phyloP scores from a whole-genome alignment of 176 grass and related monocot species.

The Melocanna baccifera region DNA sequence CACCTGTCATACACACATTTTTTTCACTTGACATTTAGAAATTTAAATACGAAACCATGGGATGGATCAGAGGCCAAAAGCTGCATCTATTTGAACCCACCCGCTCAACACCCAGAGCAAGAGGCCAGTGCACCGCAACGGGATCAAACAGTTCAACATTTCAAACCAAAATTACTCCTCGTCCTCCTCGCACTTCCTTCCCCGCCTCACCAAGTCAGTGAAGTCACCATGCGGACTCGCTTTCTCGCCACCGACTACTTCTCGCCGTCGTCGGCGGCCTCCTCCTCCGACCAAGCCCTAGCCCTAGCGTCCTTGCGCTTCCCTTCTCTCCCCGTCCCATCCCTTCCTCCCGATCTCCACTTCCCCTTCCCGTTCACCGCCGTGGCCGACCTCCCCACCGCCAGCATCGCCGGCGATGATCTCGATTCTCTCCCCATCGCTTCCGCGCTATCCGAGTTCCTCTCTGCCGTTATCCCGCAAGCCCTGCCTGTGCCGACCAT shows the following conservation, averaged over 20 bases:
- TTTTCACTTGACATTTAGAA: background rate
- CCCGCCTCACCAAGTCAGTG: conserved; percentile 13
- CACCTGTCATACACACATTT: too few species aligned
- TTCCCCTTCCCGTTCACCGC: conserved; percentile 14
- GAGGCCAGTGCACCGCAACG: background rate
- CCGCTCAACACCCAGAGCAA: background rate
- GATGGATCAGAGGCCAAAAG: background rate
- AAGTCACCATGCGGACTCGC: conserved; percentile 67
- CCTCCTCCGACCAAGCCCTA: conserved; percentile 36
- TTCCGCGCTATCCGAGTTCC: conserved; percentile 51
- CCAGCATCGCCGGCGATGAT: conserved; percentile 17
- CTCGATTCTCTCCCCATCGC: conserved; percentile 44
- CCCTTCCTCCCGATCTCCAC: conserved; percentile 46
- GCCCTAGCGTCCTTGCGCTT: conserved; percentile 44
- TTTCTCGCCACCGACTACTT: conserved; percentile 81
- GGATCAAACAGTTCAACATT: background rate
- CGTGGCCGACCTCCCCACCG: conserved; percentile 15
- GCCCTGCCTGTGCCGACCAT: conserved; percentile 7
- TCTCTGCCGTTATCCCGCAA: conserved; percentile 52
- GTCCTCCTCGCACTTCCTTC: background rate
- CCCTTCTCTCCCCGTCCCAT: conserved; percentile 48
- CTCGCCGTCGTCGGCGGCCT: conserved; percentile 16
- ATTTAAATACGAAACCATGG: background rate
- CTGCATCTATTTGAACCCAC: background rate
- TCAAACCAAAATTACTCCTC: conserved; percentile 4